These are phyloP conservation scores for Pycnococcus provasolii DNA, from an alignment of 139 green algal species.

Conservation along the genomic window DNA sequence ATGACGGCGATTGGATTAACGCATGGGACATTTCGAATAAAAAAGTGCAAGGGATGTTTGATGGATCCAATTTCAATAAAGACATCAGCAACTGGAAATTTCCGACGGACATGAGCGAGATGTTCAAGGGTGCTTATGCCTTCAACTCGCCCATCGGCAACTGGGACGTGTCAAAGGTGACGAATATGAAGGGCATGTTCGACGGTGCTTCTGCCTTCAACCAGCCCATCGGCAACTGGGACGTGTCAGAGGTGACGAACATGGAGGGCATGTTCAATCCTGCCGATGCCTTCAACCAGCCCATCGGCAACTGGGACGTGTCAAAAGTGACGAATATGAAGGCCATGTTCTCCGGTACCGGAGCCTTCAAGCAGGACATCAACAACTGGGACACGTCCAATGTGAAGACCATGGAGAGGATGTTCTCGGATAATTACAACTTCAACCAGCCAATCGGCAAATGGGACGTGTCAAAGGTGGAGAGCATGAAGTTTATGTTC, in stretches of 20 bases:
- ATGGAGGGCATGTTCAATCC: conserved; percentile 20
- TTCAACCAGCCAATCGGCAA: neutral
- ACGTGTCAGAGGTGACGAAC: conserved; percentile 3
- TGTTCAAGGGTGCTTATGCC: conserved; percentile 13
- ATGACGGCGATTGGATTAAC: neutral
- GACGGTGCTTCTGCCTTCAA: conserved; percentile 11
- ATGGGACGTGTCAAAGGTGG: neutral
- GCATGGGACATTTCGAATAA: conserved; percentile 6
- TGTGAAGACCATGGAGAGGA: conserved; percentile 10
- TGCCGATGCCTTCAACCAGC: conserved; percentile 14
- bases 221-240: conserved; percentile 8
- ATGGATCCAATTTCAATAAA: conserved; percentile 10
- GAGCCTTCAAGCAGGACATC: neutral
- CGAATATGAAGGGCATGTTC: conserved; percentile 26
- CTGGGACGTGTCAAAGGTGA: conserved; percentile 13
- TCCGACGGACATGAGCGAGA: conserved; percentile 11
- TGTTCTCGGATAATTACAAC: neutral
- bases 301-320: neutral
- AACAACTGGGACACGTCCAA: conserved; percentile 1
- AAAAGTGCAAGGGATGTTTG: conserved; percentile 13
- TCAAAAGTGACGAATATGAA: conserved; percentile 7
- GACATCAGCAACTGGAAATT: conserved; percentile 12
- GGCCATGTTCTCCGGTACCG: neutral
- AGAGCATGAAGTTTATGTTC: neutral
- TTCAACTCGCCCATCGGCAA: conserved; percentile 14